Conservation (phyloP, 768 basidiomycete species). For the Rossbeevera mucosa region DNA sequence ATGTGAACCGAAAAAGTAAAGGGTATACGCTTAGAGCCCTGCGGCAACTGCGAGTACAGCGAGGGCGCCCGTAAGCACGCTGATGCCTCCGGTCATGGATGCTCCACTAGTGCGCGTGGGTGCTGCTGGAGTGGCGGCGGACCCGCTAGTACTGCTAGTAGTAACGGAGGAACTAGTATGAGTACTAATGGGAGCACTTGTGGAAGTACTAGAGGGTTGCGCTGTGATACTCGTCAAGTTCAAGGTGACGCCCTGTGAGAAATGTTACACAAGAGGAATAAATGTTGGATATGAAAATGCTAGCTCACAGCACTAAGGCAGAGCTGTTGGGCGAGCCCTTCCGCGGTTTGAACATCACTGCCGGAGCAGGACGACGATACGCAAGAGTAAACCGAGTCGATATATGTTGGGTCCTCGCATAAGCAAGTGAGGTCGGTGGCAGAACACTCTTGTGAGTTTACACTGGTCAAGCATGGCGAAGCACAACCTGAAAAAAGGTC, state of each 20-base stretch:
- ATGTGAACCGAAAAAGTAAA: background rate
- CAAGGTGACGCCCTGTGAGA: conserved; percentile 50
- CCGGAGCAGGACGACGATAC: conserved; percentile 44
- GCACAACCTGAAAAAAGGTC: conserved; percentile 45
- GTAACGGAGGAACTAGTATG: no score
- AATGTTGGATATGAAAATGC: background rate
- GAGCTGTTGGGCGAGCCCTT: conserved; percentile 36
- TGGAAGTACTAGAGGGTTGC: conserved; percentile 4
- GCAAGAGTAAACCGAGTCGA: conserved; percentile 45
- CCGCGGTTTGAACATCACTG: conserved; percentile 42
- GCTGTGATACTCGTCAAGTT: conserved; percentile 36
- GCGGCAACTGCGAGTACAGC: conserved; percentile 11
- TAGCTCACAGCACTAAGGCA: conserved; percentile 49
- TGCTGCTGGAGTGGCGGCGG: no score
- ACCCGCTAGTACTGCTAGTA: no score
- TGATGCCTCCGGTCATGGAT: conserved; percentile 4
- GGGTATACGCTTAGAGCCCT: conserved; percentile 6
- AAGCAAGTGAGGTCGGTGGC: conserved; percentile 53
- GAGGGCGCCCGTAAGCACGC: conserved; percentile 7
- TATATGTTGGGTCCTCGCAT: conserved; percentile 47
- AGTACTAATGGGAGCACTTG: background rate
- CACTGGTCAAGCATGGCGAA: conserved; percentile 40
- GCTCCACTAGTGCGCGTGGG: conserved; percentile 7
- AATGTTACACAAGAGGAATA: background rate
- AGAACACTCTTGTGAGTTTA: conserved; percentile 43